phyloP scores from a whole-genome alignment of 805 yeast genomes.

The Starmerella gropengiesseri region DNA sequence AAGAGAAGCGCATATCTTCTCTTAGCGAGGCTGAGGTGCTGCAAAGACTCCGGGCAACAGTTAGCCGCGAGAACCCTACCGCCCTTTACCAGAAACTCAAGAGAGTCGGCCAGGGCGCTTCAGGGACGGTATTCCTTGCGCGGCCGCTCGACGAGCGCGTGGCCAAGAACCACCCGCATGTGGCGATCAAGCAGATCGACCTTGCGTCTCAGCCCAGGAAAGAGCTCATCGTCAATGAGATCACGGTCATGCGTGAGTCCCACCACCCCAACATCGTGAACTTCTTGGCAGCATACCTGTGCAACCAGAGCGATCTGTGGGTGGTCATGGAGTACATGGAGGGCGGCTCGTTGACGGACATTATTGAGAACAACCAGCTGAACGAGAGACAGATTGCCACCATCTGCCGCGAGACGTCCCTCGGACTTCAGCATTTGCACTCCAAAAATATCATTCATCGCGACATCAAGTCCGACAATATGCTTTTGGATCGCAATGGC shows the following conservation, averaged over 20 bases:
- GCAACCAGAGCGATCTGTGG: slow-evolving; percentile 60
- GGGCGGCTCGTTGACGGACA: slow-evolving; percentile 94
- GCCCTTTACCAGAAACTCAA: slow-evolving; percentile 43
- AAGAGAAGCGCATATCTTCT: slow-evolving; percentile 45
- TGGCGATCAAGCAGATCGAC: slow-evolving; percentile 96
- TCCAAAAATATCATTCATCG: slow-evolving; percentile 88
- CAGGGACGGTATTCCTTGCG: slow-evolving; percentile 94
- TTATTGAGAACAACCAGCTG: slow-evolving; percentile 76
- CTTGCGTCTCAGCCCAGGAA: slow-evolving; percentile 83
- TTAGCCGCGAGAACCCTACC: slow-evolving; percentile 75
- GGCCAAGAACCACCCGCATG: slow-evolving; percentile 31
- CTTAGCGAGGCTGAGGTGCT: slow-evolving; percentile 82
- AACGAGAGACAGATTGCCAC: slow-evolving; percentile 85
- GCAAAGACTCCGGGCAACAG: slow-evolving; percentile 71
- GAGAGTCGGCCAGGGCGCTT: slow-evolving; percentile 96
- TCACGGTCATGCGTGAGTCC: slow-evolving; percentile 90
- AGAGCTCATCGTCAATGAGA: slow-evolving; percentile 90
- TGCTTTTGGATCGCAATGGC: slow-evolving; percentile 67
- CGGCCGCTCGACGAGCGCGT: slow-evolving; percentile 35
- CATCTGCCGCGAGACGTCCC: slow-evolving; percentile 79
- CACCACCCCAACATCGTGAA: slow-evolving; percentile 92
- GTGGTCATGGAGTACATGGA: slow-evolving; percentile 99
- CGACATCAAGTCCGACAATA: slow-evolving; percentile 94
- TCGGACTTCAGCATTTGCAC: slow-evolving; percentile 86
- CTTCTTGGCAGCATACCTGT: slow-evolving; percentile 78